A percentile compares a stretch with the other conserved stretches of the same genome.
Evolutionary conservation across 495 filamentous ascomycete species (phyloP).

Genomic region (Daldinia grandis): DNA sequence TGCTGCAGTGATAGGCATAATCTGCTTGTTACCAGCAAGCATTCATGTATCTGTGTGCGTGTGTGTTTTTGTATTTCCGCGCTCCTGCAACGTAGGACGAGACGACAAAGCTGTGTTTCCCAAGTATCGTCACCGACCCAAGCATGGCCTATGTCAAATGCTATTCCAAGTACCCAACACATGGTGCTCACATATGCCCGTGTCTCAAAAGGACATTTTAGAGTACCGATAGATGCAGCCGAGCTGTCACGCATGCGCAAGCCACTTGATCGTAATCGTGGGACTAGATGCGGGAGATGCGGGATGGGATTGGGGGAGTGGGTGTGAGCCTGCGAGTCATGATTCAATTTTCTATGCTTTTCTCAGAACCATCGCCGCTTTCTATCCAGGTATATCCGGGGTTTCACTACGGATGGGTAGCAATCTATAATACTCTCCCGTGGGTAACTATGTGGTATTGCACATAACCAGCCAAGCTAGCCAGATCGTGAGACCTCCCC

Average conservation of each 20-base stretch:
- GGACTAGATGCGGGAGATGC: conserved; percentile 40
- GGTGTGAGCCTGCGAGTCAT: conserved; percentile 38
- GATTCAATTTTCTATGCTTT: conserved; percentile 13
- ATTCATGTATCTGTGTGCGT: too few relatives aligned
- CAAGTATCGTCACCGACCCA: conserved; percentile 12
- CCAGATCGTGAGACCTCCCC: conserved; percentile 30
- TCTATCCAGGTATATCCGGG: conserved; percentile 39
- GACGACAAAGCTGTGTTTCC: conserved; percentile 21
- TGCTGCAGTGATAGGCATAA: conserved; percentile 17
- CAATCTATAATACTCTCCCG: not conserved
- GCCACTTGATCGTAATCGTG: conserved; percentile 36
- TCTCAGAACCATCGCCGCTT: conserved; percentile 31
- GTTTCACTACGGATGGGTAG: conserved; percentile 31
- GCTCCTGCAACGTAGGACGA: conserved; percentile 29
- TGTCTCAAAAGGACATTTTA: conserved; percentile 17
- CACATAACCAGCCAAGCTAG: conserved; percentile 24
- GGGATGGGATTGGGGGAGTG: conserved; percentile 22
- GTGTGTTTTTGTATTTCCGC: conserved; percentile 18
- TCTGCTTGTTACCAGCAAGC: conserved; percentile 23
- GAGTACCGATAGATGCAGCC: conserved; percentile 42
- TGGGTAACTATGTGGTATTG: conserved; percentile 25
- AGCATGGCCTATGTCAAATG: conserved; percentile 20
- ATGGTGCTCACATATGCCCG: conserved; percentile 28
- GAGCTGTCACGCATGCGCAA: conserved; percentile 37
- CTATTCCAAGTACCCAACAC: conserved; percentile 7